Conservation (phyloP, 2,329 filamentous ascomycete species). For the Exophiala xenobiotica region DNA sequence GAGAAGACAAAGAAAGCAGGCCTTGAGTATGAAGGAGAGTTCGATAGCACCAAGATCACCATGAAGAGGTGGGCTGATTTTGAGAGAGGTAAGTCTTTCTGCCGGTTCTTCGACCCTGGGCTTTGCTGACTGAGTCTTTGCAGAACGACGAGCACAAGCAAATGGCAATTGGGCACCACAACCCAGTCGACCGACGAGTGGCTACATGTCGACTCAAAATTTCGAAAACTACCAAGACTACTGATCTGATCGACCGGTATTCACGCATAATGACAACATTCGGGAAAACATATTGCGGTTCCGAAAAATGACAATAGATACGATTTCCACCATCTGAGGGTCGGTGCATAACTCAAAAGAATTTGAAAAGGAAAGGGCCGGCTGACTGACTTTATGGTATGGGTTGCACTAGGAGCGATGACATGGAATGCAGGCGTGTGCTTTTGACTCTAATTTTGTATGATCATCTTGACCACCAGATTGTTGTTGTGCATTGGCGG, state of each 20-base stretch:
- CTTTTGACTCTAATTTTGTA: background rate
- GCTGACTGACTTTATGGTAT: no score
- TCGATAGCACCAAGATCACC: conserved; percentile 97
- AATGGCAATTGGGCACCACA: conserved; percentile 21
- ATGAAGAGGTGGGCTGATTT: conserved; percentile 99
- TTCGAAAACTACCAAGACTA: conserved; percentile 16
- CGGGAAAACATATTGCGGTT: background rate
- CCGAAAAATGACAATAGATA: background rate
- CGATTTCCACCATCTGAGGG: no score
- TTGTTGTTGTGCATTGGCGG: background rate
- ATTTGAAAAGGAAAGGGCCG: no score
- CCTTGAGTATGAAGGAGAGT: conserved; percentile 88
- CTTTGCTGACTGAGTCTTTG: conserved; percentile 4
- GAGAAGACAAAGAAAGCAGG: conserved; percentile 85
- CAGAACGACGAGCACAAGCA: conserved; percentile 23
- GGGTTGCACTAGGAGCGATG: no score
- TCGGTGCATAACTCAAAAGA: no score
- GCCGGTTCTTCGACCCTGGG: background rate
- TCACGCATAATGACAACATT: conserved; percentile 1
- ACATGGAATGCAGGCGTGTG: background rate
- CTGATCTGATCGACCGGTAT: background rate
- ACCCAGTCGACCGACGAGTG: conserved; percentile 9
- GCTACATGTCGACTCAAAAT: conserved; percentile 10
- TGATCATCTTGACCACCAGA: background rate
- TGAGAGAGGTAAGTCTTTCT: conserved; percentile 62